Percentiles rank a stretch among this genome's conserved stretches.
Evolutionary conservation across 208 protist species (phyloP).

Genomic region (Paratrypanosoma confusum): DNA sequence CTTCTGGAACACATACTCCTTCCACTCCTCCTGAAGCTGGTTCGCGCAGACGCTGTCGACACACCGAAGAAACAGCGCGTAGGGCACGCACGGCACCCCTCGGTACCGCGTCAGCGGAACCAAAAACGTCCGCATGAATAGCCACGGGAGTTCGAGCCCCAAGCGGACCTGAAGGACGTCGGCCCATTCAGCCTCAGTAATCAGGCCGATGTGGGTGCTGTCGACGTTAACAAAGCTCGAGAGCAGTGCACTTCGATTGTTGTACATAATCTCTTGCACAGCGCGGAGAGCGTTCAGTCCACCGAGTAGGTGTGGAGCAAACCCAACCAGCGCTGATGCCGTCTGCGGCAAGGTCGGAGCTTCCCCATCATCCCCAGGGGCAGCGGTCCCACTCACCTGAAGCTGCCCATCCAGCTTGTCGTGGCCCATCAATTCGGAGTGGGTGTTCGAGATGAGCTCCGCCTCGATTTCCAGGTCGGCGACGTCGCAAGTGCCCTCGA

Average conservation of each 20-base stretch:
- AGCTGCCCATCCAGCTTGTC: no score
- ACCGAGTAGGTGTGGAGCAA: no score
- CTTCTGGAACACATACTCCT: slow-evolving; percentile 23
- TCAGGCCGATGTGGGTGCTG: slow-evolving; percentile 40
- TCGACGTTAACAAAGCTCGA: slow-evolving; percentile 63
- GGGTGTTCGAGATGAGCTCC: no score
- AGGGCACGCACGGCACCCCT: slow-evolving; percentile 61
- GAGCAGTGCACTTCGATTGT: slow-evolving; percentile 64
- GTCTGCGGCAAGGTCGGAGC: no score
- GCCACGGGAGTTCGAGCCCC: slow-evolving; percentile 74
- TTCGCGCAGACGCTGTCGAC: slow-evolving; percentile 42
- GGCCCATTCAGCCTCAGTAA: slow-evolving; percentile 82
- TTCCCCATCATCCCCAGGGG: no score
- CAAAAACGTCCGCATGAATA: slow-evolving; percentile 70
- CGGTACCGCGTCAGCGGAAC: slow-evolving; percentile 31
- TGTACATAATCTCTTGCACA: slow-evolving; percentile 60
- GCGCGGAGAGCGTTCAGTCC: no score
- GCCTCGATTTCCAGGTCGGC: not conserved
- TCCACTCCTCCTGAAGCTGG: slow-evolving; percentile 36
- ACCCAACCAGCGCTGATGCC: no score
- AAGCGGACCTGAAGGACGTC: slow-evolving; percentile 58
- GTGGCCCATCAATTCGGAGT: no score
- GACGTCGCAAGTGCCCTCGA: not conserved
- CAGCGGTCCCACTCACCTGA: no score
- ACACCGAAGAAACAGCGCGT: slow-evolving; percentile 59